phyloP scores from a whole-genome alignment of 495 filamentous ascomycete genomes.

The Xylaria venustula region DNA sequence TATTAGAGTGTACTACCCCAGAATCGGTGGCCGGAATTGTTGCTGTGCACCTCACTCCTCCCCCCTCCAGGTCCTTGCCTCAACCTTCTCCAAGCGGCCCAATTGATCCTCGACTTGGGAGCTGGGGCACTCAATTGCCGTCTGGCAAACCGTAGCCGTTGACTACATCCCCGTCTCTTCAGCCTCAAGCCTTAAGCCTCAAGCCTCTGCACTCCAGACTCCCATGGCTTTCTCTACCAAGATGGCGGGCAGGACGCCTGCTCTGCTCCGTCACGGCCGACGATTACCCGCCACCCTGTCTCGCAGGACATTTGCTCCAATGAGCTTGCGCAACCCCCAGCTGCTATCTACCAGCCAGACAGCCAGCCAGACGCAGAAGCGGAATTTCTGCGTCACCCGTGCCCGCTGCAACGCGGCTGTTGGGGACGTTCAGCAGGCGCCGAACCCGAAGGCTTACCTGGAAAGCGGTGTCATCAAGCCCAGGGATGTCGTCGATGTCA shows the following conservation, averaged over 20 bases:
- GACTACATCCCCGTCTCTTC: not conserved
- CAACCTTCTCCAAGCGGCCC: constrained; percentile 5
- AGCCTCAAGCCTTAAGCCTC: not conserved
- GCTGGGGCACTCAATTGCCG: constrained; percentile 15
- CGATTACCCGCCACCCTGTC: constrained; percentile 40
- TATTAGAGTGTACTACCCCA: not conserved
- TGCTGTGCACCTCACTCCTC: not conserved
- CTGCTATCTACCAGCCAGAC: constrained; percentile 29
- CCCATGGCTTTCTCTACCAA: constrained; percentile 32
- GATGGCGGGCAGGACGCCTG: constrained; percentile 49
- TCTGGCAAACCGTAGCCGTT: not conserved
- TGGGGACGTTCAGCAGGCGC: constrained; percentile 57
- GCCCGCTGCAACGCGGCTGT: constrained; percentile 26
- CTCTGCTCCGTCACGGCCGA: constrained; percentile 48
- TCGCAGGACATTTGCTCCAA: constrained; percentile 37
- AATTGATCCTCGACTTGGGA: constrained; percentile 14
- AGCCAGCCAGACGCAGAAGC: constrained; percentile 33
- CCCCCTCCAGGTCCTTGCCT: not conserved
- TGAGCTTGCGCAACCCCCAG: constrained; percentile 27
- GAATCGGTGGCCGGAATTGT: not conserved
- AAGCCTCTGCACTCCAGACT: not conserved
- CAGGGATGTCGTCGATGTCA: constrained; percentile 79
- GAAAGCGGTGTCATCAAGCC: constrained; percentile 80
- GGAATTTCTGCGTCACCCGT: constrained; percentile 39
- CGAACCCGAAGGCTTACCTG: constrained; percentile 84